A percentile compares a stretch with the other conserved stretches of the same genome.
Evolutionary conservation across 2,329 filamentous ascomycete species (phyloP).

Genomic region (Aspergillus sp.): DNA sequence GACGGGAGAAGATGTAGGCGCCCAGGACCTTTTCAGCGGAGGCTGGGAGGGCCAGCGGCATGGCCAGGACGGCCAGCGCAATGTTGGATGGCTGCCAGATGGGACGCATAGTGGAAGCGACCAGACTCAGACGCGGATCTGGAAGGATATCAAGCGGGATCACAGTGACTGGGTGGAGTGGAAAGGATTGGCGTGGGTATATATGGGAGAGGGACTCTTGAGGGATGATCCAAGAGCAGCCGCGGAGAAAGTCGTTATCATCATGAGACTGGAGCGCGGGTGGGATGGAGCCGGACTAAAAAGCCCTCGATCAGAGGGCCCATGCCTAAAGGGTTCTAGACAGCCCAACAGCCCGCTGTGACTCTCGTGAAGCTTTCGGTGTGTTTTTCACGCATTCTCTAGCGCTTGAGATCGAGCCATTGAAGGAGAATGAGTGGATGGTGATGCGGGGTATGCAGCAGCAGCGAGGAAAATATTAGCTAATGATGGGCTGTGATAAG

Average conservation of each 20-base stretch:
- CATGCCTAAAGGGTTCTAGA: too few relatives aligned
- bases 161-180: too few relatives aligned
- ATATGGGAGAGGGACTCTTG: not conserved
- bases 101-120: constrained; percentile 24
- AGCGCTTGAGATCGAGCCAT: too few relatives aligned
- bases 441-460: too few relatives aligned
- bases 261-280: not conserved
- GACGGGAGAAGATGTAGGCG: constrained; percentile 82
- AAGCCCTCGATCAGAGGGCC: not conserved
- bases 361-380: too few relatives aligned
- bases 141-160: not conserved
- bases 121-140: not conserved
- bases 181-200: not conserved
- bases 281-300: not conserved
- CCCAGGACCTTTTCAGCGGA: constrained; percentile 70
- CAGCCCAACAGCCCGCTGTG: too few relatives aligned
- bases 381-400: too few relatives aligned
- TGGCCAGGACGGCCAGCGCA: constrained; percentile 25
- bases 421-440: too few relatives aligned
- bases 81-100: constrained; percentile 22
- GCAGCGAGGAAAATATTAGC: not conserved
- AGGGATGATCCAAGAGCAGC: not conserved
- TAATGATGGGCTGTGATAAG: not conserved
- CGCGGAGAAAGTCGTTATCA: constrained; percentile 11
- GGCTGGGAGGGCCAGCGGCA: constrained; percentile 23